Percentiles rank a stretch among this genome's conserved stretches.
phyloP scores from a whole-genome alignment of 2,329 filamentous ascomycete species.

The Aspergillus clavatus region DNA sequence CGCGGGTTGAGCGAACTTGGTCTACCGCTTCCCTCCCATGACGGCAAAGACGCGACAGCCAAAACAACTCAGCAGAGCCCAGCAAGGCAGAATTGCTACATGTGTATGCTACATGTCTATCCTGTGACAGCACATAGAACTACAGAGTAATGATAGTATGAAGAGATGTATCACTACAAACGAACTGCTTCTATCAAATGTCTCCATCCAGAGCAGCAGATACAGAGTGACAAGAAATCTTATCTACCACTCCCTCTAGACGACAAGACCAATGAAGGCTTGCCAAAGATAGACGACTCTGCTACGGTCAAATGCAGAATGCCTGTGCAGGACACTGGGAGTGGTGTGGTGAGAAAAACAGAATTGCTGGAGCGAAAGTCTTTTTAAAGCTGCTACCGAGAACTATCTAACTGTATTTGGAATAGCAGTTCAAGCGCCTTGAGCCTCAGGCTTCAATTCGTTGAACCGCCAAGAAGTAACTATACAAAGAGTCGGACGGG shows the following conservation, averaged over 20 bases:
- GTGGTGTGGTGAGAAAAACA: conserved; percentile 32
- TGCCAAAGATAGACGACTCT: conserved; percentile 26
- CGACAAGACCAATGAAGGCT: conserved; percentile 38
- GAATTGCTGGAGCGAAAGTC: conserved; percentile 11
- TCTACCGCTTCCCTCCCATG: neutral
- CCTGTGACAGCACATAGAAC: neutral
- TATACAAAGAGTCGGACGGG: too few relatives aligned
- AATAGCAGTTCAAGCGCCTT: conserved; percentile 6
- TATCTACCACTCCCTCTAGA: conserved; percentile 58
- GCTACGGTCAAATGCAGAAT: conserved; percentile 28
- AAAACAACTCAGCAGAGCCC: neutral
- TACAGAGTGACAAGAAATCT: conserved; percentile 64
- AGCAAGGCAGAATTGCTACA: neutral
- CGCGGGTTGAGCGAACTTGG: neutral
- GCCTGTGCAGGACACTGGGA: conserved; percentile 39
- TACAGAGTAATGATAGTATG: conserved; percentile 10
- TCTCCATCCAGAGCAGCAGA: conserved; percentile 75
- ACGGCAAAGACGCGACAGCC: neutral
- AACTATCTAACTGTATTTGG: conserved; percentile 19
- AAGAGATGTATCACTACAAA: conserved; percentile 63
- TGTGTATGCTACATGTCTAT: neutral
- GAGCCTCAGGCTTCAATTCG: too few relatives aligned
- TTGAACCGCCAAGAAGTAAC: too few relatives aligned
- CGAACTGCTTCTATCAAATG: conserved; percentile 76
- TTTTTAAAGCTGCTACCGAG: conserved; percentile 15